phyloP scores from a whole-genome alignment of 2,329 filamentous ascomycete species.

The Trichoderma asperellum region DNA sequence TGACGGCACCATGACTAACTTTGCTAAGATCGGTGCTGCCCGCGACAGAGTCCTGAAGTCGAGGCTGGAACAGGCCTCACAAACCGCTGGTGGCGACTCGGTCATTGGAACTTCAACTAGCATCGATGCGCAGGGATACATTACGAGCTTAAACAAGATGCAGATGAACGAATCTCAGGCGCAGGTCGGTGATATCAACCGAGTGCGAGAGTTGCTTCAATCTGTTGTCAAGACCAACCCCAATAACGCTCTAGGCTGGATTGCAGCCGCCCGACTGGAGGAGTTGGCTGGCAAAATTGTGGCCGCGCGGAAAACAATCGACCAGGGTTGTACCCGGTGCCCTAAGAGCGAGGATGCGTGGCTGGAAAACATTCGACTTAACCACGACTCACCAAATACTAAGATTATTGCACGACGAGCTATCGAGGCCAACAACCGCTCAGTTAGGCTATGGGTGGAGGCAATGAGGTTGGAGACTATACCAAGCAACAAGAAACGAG shows the following conservation, averaged over 20 bases:
- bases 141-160: slow-evolving; percentile 85
- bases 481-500: slow-evolving; percentile 83
- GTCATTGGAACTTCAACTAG: slow-evolving; percentile 80
- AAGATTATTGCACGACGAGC: slow-evolving; percentile 94
- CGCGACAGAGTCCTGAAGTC: slow-evolving; percentile 95
- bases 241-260: slow-evolving; percentile 92
- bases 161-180: slow-evolving; percentile 78
- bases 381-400: slow-evolving; percentile 82
- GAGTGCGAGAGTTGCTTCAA: slow-evolving; percentile 88
- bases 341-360: slow-evolving; percentile 94
- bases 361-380: slow-evolving; percentile 93
- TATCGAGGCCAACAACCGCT: slow-evolving; percentile 87
- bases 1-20: slow-evolving; percentile 96
- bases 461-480: slow-evolving; percentile 92
- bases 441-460: slow-evolving; percentile 89
- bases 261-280: slow-evolving; percentile 89
- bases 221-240: slow-evolving; percentile 98
- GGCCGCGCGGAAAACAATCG: slow-evolving; percentile 84
- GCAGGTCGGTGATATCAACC: slow-evolving; percentile 91
- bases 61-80: slow-evolving; percentile 86
- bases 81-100: slow-evolving; percentile 66
- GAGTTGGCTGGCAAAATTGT: slow-evolving; percentile 91
- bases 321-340: slow-evolving; percentile 85
- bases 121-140: slow-evolving; percentile 93
- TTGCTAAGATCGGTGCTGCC: slow-evolving; percentile 94